phyloP scores from a whole-genome alignment of 2,329 filamentous ascomycete genomes.

The Pseudocercospora fijiensis region DNA sequence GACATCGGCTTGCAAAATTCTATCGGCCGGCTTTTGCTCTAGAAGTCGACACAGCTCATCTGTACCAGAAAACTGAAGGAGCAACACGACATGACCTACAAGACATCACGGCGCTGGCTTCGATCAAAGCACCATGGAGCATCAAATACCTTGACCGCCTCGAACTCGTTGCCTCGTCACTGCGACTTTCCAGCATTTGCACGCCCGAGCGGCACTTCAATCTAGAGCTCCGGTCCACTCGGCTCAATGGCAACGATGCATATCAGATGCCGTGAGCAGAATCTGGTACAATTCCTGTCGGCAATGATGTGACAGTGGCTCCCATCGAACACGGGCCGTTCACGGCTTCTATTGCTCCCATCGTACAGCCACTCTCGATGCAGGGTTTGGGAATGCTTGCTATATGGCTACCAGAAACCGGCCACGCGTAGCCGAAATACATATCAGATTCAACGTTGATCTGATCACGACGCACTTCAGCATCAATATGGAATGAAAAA shows the following conservation, averaged over 20 bases:
- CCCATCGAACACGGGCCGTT: not conserved
- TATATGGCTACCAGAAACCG: not conserved
- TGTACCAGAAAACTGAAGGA: not conserved
- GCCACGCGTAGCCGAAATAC: too few relatives aligned
- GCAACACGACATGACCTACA: not conserved
- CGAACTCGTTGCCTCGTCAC: too few relatives aligned
- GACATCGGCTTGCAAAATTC: too few relatives aligned
- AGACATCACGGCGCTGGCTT: too few relatives aligned
- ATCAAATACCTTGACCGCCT: too few relatives aligned
- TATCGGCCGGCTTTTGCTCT: not conserved
- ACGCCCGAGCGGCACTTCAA: too few relatives aligned
- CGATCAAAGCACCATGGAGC: too few relatives aligned
- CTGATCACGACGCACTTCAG: too few relatives aligned
- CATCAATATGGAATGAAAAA: not conserved
- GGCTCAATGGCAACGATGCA: not conserved
- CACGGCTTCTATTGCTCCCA: not conserved
- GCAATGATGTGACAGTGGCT: not conserved
- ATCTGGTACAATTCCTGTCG: not conserved
- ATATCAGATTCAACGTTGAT: not conserved
- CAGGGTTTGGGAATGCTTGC: too few relatives aligned
- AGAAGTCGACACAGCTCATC: not conserved
- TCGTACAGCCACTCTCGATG: not conserved
- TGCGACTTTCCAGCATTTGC: too few relatives aligned
- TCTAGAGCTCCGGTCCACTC: too few relatives aligned
- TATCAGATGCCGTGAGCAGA: not conserved